Conservation (phyloP, 2,329 filamentous ascomycete species). For the Xylaria sp. region DNA sequence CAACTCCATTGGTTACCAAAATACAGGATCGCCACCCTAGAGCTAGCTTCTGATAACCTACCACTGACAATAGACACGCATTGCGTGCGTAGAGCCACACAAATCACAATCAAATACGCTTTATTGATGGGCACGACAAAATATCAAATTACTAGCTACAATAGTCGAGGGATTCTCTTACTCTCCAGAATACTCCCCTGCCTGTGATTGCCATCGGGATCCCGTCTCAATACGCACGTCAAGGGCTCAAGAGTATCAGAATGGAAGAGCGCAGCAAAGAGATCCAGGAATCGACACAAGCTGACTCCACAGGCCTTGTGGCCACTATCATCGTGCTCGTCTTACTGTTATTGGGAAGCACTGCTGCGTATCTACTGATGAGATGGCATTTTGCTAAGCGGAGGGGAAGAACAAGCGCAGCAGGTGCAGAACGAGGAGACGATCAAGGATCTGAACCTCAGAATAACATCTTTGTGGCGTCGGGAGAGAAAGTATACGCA, state of each 20-base stretch:
- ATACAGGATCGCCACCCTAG: not conserved
- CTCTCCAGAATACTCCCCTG: not conserved
- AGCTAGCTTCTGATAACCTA: too few relatives aligned
- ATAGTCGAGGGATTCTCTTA: not conserved
- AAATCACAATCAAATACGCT: too few relatives aligned
- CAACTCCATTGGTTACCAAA: too few relatives aligned
- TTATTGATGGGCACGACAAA: too few relatives aligned
- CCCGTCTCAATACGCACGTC: not conserved
- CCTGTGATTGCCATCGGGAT: too few relatives aligned
- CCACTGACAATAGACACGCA: too few relatives aligned
- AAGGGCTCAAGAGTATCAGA: not conserved
- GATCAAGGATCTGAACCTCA: too few relatives aligned
- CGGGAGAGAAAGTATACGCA: not conserved
- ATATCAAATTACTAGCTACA: too few relatives aligned
- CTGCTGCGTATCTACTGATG: slow-evolving; percentile 11
- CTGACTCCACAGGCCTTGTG: not conserved
- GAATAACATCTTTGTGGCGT: not conserved
- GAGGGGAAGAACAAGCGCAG: not conserved
- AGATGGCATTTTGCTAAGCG: not conserved
- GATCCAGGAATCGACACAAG: not conserved
- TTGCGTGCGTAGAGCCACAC: too few relatives aligned
- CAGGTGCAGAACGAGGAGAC: not conserved
- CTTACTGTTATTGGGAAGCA: slow-evolving; percentile 1
- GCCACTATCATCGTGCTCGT: slow-evolving; percentile 1
- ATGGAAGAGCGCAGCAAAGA: not conserved